These are phyloP conservation scores for Hypomontagnella monticulosa DNA, from an alignment of 495 filamentous ascomycete species.

Conservation along the genomic window DNA sequence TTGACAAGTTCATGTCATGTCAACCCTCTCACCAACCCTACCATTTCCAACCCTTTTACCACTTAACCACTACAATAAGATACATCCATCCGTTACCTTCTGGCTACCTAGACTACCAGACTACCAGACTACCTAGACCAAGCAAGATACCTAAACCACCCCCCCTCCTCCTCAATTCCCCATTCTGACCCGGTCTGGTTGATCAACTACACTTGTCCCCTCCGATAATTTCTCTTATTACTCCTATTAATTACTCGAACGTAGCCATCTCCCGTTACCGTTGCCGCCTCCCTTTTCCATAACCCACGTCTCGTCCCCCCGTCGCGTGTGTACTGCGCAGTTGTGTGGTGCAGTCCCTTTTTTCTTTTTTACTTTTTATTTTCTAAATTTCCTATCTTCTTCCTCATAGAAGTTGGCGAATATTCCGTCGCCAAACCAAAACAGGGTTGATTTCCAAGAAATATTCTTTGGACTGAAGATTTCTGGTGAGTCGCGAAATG, in stretches of 20 bases:
- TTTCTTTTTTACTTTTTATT: conserved; percentile 37
- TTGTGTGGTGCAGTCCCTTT: conserved; percentile 46
- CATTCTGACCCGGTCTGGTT: conserved; percentile 45
- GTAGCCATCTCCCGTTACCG: conserved; percentile 47
- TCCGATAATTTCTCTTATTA: conserved; percentile 52
- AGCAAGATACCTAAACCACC: conserved; percentile 20
- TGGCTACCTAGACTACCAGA: conserved; percentile 5
- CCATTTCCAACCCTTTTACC: too few species aligned
- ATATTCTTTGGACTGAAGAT: conserved; percentile 25
- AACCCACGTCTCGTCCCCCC: conserved; percentile 39
- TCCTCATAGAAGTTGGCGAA: conserved; percentile 36
- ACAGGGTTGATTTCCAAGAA: conserved; percentile 14
- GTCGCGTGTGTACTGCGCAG: conserved; percentile 44
- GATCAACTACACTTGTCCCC: conserved; percentile 43
- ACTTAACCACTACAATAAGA: too few species aligned
- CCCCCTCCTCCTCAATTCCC: conserved; percentile 27
- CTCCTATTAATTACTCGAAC: conserved; percentile 48
- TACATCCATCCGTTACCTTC: too few species aligned
- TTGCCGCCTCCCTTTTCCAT: conserved; percentile 47
- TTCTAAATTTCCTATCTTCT: conserved; percentile 22
- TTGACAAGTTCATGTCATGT: too few species aligned
- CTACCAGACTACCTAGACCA: too few species aligned
- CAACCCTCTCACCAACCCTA: too few species aligned
- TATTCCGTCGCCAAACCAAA: conserved; percentile 24
- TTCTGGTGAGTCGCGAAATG: conserved; percentile 33